A percentile compares a stretch with the other conserved stretches of the same genome.
phyloP scores from a whole-genome alignment of 2,329 filamentous ascomycete genomes.

The Fusarium miscanthi region DNA sequence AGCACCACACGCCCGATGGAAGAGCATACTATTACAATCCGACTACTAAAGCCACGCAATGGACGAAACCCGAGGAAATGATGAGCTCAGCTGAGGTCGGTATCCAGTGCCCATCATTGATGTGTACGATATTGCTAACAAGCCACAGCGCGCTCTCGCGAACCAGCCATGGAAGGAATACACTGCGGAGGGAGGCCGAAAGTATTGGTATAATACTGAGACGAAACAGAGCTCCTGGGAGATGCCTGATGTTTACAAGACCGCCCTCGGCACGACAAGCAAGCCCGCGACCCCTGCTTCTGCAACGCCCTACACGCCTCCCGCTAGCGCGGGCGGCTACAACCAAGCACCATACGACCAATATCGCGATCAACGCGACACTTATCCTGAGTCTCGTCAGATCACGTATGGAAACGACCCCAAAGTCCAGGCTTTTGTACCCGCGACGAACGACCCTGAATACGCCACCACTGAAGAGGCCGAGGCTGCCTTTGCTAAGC shows the following conservation, averaged over 20 bases:
- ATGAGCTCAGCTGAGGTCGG: conserved; percentile 84
- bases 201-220: conserved; percentile 96
- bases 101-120: not conserved
- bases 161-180: conserved; percentile 95
- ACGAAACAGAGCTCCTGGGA: conserved; percentile 95
- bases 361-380: conserved; percentile 52
- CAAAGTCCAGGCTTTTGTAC: conserved; percentile 68
- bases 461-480: conserved; percentile 86
- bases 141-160: conserved; percentile 73
- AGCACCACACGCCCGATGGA: conserved; percentile 83
- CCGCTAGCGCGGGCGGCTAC: conserved; percentile 45
- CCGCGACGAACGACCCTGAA: conserved; percentile 77
- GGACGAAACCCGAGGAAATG: conserved; percentile 91
- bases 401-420: conserved; percentile 67
- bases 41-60: conserved; percentile 87
- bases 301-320: conserved; percentile 56
- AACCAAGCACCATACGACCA: conserved; percentile 52
- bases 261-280: conserved; percentile 71
- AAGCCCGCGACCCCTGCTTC: conserved; percentile 56
- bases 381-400: conserved; percentile 66
- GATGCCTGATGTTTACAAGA: conserved; percentile 86
- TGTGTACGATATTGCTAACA: conserved; percentile 19
- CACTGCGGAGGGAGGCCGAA: conserved; percentile 83
- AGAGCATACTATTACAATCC: conserved; percentile 92
- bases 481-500: conserved; percentile 91